Conservation (phyloP, 2,329 filamentous ascomycete species). For the Coleophoma eucalyptorum region DNA sequence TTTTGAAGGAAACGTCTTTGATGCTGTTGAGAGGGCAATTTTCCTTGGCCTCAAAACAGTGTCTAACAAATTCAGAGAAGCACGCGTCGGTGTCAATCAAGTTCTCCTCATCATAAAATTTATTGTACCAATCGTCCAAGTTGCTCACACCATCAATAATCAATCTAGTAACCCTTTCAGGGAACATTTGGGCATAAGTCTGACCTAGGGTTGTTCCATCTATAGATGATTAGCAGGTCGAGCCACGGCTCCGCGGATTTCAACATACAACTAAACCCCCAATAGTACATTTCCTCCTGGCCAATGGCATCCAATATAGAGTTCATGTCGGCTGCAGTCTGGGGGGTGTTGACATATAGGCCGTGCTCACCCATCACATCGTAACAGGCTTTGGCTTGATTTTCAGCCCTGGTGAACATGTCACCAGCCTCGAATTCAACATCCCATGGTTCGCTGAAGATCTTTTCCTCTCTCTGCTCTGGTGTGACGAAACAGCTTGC, state of each 20-base stretch:
- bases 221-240: slow-evolving; percentile 3
- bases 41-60: slow-evolving; percentile 15
- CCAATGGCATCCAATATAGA: slow-evolving; percentile 40
- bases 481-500: slow-evolving; percentile 36
- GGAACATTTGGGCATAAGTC: slow-evolving; percentile 35
- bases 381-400: slow-evolving; percentile 35
- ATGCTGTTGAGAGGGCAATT: slow-evolving; percentile 10
- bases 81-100: slow-evolving; percentile 15
- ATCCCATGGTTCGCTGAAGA: slow-evolving; percentile 23
- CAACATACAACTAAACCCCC: slow-evolving; percentile 32
- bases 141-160: slow-evolving; percentile 21
- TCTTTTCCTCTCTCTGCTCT: slow-evolving; percentile 26
- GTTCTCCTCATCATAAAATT: slow-evolving; percentile 10
- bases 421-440: slow-evolving; percentile 20
- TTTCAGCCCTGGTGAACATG: slow-evolving; percentile 37
- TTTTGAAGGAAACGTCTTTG: slow-evolving; percentile 4
- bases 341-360: slow-evolving; percentile 43
- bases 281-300: slow-evolving; percentile 33
- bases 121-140: slow-evolving; percentile 23
- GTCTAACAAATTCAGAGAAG: slow-evolving; percentile 12
- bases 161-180: slow-evolving; percentile 21
- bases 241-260: neutral
- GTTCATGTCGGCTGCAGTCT: slow-evolving; percentile 48
- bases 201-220: slow-evolving; percentile 35
- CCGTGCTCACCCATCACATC: slow-evolving; percentile 42